Conservation (phyloP, 768 basidiomycete species). For the Collybia sordida region DNA sequence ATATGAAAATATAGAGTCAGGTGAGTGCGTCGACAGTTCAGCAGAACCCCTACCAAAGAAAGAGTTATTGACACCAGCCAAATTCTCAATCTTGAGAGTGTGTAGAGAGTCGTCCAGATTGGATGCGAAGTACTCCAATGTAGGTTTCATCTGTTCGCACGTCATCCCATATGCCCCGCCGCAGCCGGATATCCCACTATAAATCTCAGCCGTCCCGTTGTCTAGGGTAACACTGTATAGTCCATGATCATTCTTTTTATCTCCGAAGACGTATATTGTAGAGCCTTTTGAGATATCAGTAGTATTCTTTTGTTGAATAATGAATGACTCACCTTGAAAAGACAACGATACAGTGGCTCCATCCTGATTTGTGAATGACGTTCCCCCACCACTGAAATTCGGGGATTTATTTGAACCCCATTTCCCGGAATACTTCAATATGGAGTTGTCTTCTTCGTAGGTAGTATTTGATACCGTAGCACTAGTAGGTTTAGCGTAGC, state of each 20-base stretch:
- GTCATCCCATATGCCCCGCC: constrained; percentile 43
- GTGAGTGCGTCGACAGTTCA: constrained; percentile 1
- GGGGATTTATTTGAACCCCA: constrained; percentile 44
- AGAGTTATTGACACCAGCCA: constrained; percentile 40
- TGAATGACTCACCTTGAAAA: constrained; percentile 33
- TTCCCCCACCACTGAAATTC: constrained; percentile 44
- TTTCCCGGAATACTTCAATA: constrained; percentile 36
- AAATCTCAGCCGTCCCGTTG: constrained; percentile 27
- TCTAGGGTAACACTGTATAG: constrained; percentile 41
- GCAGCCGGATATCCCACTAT: constrained; percentile 43
- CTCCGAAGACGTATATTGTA: constrained; percentile 44
- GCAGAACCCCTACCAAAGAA: constrained; percentile 35
- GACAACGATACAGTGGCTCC: constrained; percentile 36
- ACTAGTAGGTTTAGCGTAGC: constrained; percentile 15
- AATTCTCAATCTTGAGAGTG: constrained; percentile 35
- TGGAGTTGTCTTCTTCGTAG: constrained; percentile 36
- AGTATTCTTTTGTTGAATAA: not conserved
- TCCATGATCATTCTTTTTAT: constrained; percentile 51
- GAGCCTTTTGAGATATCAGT: constrained; percentile 28
- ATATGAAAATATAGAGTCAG: not conserved
- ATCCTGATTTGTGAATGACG: constrained; percentile 41
- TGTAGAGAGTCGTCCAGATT: constrained; percentile 39
- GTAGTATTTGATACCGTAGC: constrained; percentile 41
- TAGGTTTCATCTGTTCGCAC: constrained; percentile 46
- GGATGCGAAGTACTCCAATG: constrained; percentile 40